A percentile compares a stretch with the other conserved stretches of the same genome.
Conservation (phyloP, 371 early-diverging fungal species). For the Haplosporangium sp. region DNA sequence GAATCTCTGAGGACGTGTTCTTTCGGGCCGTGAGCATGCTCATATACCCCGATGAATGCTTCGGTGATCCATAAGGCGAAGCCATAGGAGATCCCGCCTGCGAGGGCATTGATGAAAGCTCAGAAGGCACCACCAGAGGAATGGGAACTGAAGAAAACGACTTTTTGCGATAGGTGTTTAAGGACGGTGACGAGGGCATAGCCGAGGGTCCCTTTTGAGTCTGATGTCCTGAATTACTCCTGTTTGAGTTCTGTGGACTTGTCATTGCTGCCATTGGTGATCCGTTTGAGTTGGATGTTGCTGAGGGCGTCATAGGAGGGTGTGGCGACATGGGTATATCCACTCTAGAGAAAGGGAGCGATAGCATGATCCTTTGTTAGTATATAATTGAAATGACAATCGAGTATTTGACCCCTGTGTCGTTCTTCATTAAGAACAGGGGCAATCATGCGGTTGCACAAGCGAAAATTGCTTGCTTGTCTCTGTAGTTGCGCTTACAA, state of each 20-base stretch:
- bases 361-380: neutral
- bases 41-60: slow-evolving; percentile 27
- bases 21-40: slow-evolving; percentile 32
- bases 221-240: slow-evolving; percentile 33
- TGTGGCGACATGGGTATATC: slow-evolving; percentile 52
- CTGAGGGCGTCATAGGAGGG: slow-evolving; percentile 40
- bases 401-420: neutral
- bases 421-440: neutral
- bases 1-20: slow-evolving; percentile 17
- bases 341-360: slow-evolving; percentile 17
- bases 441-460: neutral
- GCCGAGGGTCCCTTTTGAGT: slow-evolving; percentile 10
- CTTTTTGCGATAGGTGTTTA: slow-evolving; percentile 35
- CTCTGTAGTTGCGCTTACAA: neutral
- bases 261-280: slow-evolving; percentile 36
- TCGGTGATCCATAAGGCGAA: slow-evolving; percentile 47
- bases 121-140: slow-evolving; percentile 23
- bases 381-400: neutral
- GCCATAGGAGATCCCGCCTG: slow-evolving; percentile 22
- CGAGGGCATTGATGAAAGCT: slow-evolving; percentile 15
- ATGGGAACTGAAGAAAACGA: slow-evolving; percentile 39
- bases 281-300: slow-evolving; percentile 35
- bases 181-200: slow-evolving; percentile 20
- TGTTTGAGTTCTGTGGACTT: slow-evolving; percentile 36
- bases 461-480: neutral